Evolutionary conservation across 495 filamentous ascomycete species (phyloP).

Genomic region (Talaromyces adpressus): DNA sequence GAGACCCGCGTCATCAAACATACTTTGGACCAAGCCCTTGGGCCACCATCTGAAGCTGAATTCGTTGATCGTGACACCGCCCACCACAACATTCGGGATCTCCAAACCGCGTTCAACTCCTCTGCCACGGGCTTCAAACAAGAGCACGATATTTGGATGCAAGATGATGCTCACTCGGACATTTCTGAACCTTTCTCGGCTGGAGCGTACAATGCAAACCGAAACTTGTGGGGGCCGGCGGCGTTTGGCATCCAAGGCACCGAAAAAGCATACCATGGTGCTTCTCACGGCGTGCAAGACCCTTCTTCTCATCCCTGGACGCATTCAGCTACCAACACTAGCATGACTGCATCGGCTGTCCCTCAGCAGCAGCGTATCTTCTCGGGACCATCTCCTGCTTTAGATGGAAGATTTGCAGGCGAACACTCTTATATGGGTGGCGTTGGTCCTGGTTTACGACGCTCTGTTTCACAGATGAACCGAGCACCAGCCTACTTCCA

Average conservation of each 20-base stretch:
- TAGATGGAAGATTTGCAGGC: constrained; percentile 14
- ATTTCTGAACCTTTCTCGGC: constrained; percentile 54
- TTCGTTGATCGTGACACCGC: constrained; percentile 38
- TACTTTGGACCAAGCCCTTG: constrained; percentile 66
- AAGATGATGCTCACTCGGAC: constrained; percentile 62
- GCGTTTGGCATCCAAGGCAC: constrained; percentile 19
- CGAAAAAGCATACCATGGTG: constrained; percentile 25
- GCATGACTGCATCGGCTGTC: not conserved
- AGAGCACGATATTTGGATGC: constrained; percentile 56
- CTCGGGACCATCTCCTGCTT: constrained; percentile 29
- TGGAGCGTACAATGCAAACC: constrained; percentile 51
- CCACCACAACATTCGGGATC: constrained; percentile 45
- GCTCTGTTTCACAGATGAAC: constrained; percentile 29
- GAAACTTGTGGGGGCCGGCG: constrained; percentile 54
- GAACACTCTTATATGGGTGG: constrained; percentile 30
- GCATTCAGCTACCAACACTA: constrained; percentile 7
- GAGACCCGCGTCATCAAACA: constrained; percentile 71
- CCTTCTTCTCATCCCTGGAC: constrained; percentile 4
- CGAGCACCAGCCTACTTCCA: constrained; percentile 32
- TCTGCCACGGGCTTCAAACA: constrained; percentile 41
- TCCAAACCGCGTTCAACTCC: constrained; percentile 48
- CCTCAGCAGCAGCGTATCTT: constrained; percentile 30
- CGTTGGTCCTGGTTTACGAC: constrained; percentile 28
- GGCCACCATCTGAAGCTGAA: constrained; percentile 52
- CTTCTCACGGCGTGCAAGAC: constrained; percentile 11